Base-by-base conservation (phyloP, 108 stramenopile species). In the Conticribra weissflogii region DNA sequence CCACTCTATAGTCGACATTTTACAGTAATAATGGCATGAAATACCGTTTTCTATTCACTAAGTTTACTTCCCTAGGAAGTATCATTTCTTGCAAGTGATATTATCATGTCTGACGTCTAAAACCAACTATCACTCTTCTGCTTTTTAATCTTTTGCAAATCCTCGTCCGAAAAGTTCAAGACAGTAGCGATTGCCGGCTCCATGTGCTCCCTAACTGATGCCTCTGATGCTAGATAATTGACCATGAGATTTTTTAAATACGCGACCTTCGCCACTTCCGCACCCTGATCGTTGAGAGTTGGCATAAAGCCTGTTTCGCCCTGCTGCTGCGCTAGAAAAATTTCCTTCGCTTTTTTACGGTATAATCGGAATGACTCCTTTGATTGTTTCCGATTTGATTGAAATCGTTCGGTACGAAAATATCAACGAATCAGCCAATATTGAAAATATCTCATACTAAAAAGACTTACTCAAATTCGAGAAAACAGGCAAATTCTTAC, bases 291-390 rank as follows among this genome's bases (percentile, higher is more conserved):
- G 44, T 76, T 32, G n/a, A 81, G 45, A 41, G 63, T 74, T 55
- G 71, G 71, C 55, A 81, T 71, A 30, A 77, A 81, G 1, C 71
- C 74, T 0, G 60, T 79, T 50, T 81, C 86, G 15, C 88, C 87
- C 29, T 70, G 76, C 56, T 89, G 87, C 64, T 91, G 90, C 2
- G 91, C 84, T 55, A 91, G 87, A 52, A 96, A 96, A 55, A 96
- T 90, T 76, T 93, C 92, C 80, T 96, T 96, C 16, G 95, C 95
- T 77, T 92, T 93, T 67, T 91, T 93, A 15, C 95, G 83, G 71
- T 96, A 96, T 17, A 96, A 49, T 61, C 90, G 81, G 78, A 92
- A 96, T 45, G 89, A 90, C 67, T 96, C 95, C 74, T 75, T 12
- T 48, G n/a, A 55, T 18, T 0, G 60, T 44, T 45, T 31, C n/a